Evolutionary conservation across 2,329 filamentous ascomycete genomes (phyloP).

Genomic region (Trichoderma sp.): DNA sequence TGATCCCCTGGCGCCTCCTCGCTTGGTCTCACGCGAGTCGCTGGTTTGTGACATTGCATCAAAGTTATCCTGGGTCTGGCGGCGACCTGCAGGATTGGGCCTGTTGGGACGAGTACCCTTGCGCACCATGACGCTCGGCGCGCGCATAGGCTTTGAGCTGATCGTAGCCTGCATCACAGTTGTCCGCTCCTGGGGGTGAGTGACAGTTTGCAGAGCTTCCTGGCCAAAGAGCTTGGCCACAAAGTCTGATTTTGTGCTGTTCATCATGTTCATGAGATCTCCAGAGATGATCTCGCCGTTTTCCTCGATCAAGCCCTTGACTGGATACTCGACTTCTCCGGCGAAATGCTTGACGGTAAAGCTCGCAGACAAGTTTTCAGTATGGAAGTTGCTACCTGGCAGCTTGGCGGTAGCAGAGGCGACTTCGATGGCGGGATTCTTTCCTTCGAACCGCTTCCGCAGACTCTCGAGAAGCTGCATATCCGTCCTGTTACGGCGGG

Average conservation of each 20-base stretch:
- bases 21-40: conserved; percentile 46
- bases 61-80: conserved; percentile 42
- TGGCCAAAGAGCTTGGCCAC: conserved; percentile 92
- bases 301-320: conserved; percentile 84
- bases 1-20: conserved; percentile 23
- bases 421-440: conserved; percentile 85
- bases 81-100: conserved; percentile 33
- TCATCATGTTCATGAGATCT: conserved; percentile 92
- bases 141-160: conserved; percentile 88
- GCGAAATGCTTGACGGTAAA: conserved; percentile 96
- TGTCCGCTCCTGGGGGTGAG: conserved; percentile 86
- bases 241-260: conserved; percentile 82
- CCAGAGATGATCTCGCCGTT: conserved; percentile 96
- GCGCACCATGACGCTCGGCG: conserved; percentile 86
- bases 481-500: conserved; percentile 81
- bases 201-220: conserved; percentile 84
- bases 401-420: conserved; percentile 70
- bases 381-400: conserved; percentile 85
- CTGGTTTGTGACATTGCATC: conserved; percentile 50
- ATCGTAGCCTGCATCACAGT: conserved; percentile 96
- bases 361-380: conserved; percentile 72
- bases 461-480: conserved; percentile 87
- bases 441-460: conserved; percentile 89
- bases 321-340: conserved; percentile 91
- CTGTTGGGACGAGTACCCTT: conserved; percentile 54